A percentile compares a stretch with the other conserved stretches of the same genome.
phyloP scores from a whole-genome alignment of 83 land plant genomes.

The Larix sibirica region DNA sequence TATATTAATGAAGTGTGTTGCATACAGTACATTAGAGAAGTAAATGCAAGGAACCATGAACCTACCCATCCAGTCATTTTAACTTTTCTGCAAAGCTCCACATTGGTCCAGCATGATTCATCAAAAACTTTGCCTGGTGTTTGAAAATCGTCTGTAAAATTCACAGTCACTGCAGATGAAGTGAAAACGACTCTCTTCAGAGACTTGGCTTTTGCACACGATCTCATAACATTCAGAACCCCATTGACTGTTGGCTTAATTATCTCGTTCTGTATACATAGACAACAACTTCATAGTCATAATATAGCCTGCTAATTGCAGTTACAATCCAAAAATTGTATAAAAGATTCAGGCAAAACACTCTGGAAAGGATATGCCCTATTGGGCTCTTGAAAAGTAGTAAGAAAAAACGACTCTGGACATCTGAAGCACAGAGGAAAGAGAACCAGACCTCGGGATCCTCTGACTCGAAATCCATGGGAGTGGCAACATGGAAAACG shows the following conservation, averaged over 20 bases:
- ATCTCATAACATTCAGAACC: conserved; percentile 20
- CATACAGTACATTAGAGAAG: neutral
- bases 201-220: conserved; percentile 32
- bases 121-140: conserved; percentile 16
- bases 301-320: neutral
- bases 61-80: conserved; percentile 42
- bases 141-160: neutral
- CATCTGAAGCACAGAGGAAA: too few species aligned
- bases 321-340: too few species aligned
- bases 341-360: too few species aligned
- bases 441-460: conserved; percentile 32
- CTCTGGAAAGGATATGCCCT: too few species aligned
- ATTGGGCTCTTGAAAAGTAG: too few species aligned
- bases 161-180: conserved; percentile 24
- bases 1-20: neutral
- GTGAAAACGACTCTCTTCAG: conserved; percentile 43
- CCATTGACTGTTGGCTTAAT: conserved; percentile 30
- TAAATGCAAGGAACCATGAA: neutral
- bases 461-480: conserved; percentile 37
- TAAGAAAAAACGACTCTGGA: too few species aligned
- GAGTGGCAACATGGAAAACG: conserved; percentile 41
- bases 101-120: conserved; percentile 31
- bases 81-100: conserved; percentile 19
- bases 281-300: neutral
- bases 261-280: conserved; percentile 17